Conservation (phyloP, 2,329 filamentous ascomycete genomes). For the Didymella keratinophila region DNA sequence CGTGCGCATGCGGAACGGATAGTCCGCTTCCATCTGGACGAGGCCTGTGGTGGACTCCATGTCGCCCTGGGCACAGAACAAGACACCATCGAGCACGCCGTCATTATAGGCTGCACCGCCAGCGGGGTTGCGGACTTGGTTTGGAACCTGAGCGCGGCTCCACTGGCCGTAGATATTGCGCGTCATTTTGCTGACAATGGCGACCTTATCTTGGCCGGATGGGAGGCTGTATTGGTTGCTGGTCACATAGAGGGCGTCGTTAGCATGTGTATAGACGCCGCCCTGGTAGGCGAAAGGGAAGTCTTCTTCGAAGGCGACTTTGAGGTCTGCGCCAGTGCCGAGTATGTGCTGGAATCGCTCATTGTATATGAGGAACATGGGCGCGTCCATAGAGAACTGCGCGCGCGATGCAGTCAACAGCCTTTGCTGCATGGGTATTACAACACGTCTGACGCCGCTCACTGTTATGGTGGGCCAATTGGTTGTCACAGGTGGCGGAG, state of each 20-base stretch:
- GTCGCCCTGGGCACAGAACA: slow-evolving; percentile 49
- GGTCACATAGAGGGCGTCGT: slow-evolving; percentile 50
- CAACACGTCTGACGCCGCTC: slow-evolving; percentile 18
- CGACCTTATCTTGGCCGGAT: slow-evolving; percentile 30
- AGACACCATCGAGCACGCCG: slow-evolving; percentile 28
- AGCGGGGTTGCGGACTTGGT: slow-evolving; percentile 30
- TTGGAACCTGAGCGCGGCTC: slow-evolving; percentile 17
- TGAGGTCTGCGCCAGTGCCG: slow-evolving; percentile 19
- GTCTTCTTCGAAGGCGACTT: slow-evolving; percentile 63
- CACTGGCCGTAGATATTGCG: slow-evolving; percentile 23
- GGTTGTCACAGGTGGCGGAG: slow-evolving; percentile 5
- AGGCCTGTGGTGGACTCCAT: slow-evolving; percentile 39
- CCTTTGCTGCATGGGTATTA: slow-evolving; percentile 21
- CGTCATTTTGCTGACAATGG: slow-evolving; percentile 27
- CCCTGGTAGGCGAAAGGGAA: slow-evolving; percentile 67
- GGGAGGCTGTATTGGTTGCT: slow-evolving; percentile 44
- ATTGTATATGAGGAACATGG: slow-evolving; percentile 22
- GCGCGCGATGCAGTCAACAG: slow-evolving; percentile 17
- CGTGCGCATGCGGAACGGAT: slow-evolving; percentile 29
- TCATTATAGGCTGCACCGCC: slow-evolving; percentile 42
- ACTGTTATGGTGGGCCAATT: slow-evolving; percentile 19
- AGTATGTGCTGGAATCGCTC: slow-evolving; percentile 21
- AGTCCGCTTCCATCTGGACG: slow-evolving; percentile 36
- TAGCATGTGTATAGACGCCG: slow-evolving; percentile 46
- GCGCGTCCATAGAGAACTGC: slow-evolving; percentile 16